These are phyloP conservation scores for Psidium guajava DNA, from an alignment of 345 rosid species.

Conservation along the genomic window DNA sequence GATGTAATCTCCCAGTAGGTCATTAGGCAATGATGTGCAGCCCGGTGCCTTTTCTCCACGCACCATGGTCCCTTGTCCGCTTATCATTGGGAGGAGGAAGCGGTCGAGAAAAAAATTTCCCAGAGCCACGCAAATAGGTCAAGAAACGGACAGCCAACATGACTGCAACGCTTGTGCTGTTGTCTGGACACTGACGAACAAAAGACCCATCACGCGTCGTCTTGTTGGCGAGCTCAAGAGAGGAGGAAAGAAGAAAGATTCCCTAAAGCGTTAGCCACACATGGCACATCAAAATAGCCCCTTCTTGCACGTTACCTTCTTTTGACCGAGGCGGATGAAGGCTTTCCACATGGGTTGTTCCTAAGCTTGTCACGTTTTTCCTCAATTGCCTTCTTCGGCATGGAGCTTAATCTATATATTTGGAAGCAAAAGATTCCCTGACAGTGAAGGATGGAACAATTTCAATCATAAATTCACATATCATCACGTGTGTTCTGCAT, in stretches of 20 bases:
- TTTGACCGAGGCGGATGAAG: background rate
- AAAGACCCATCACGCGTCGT: background rate
- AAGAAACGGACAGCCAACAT: background rate
- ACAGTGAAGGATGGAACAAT: no score
- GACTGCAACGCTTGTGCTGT: background rate
- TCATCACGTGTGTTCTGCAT: no score
- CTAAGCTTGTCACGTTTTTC: background rate
- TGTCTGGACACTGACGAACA: background rate
- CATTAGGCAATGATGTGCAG: background rate
- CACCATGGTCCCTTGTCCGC: background rate
- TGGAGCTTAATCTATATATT: background rate
- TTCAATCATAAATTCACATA: no score
- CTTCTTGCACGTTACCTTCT: background rate
- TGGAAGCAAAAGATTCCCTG: rapidly evolving
- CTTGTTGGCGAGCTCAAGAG: background rate
- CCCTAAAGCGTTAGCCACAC: background rate
- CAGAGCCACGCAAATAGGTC: background rate
- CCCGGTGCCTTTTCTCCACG: background rate
- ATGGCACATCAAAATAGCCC: background rate
- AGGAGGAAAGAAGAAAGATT: background rate
- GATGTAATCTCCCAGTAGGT: background rate
- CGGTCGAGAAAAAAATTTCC: background rate
- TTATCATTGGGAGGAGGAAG: background rate
- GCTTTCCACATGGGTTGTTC: background rate
- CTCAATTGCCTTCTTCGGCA: background rate